Percentiles rank a stretch among this genome's conserved stretches.
Evolutionary conservation across 805 yeast species (phyloP).

Genomic region (Barnettozyma sp.): DNA sequence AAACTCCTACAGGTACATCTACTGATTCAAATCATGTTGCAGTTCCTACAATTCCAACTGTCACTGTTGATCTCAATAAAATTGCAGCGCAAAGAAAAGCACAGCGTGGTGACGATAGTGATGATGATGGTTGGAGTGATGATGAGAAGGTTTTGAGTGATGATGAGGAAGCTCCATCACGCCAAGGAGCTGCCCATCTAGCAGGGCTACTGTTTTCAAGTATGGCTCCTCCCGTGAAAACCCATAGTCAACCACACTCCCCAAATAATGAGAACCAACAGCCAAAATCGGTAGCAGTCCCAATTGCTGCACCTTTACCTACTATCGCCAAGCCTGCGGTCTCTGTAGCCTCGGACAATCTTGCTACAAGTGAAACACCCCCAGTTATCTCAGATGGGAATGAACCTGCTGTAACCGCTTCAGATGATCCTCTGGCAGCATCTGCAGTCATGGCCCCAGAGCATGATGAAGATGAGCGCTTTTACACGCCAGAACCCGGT

Average conservation of each 20-base stretch:
- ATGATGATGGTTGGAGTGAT: conserved; percentile 30
- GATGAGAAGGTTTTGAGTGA: conserved; percentile 27
- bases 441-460: conserved; percentile 22
- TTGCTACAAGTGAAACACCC: no score
- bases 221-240: conserved; percentile 22
- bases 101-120: conserved; percentile 44
- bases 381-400: no score
- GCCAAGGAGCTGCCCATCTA: conserved; percentile 26
- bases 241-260: conserved; percentile 18
- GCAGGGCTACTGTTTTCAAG: conserved; percentile 25
- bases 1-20: conserved; percentile 16
- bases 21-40: conserved; percentile 12
- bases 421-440: conserved; percentile 12
- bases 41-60: neutral
- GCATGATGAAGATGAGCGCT: conserved; percentile 6
- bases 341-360: no score
- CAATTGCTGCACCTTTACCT: conserved; percentile 17
- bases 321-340: no score
- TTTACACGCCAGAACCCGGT: conserved; percentile 6
- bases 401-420: no score
- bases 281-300: conserved; percentile 22
- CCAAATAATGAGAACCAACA: conserved; percentile 16
- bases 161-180: conserved; percentile 29
- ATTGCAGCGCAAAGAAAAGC: conserved; percentile 67
- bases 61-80: conserved; percentile 44